Conservation (phyloP, 2,329 filamentous ascomycete genomes). For the Pestalotiopsis sp. region DNA sequence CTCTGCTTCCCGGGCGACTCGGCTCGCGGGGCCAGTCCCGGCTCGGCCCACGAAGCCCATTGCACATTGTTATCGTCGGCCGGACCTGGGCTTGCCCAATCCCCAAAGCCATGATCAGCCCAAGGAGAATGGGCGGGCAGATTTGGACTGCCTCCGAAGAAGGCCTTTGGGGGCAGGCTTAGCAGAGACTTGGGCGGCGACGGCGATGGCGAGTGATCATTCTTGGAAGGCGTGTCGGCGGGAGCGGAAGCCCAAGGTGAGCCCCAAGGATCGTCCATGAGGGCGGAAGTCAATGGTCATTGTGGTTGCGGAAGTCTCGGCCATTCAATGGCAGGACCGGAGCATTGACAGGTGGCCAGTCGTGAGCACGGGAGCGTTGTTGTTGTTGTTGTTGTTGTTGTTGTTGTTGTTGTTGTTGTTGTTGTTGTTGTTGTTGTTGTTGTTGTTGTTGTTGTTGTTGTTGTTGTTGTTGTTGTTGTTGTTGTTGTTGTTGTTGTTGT, state of each 20-base stretch:
- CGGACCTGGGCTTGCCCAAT: constrained; percentile 36
- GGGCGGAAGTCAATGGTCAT: constrained; percentile 28
- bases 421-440: too few relatives aligned
- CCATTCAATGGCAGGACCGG: constrained; percentile 1
- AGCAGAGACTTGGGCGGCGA: constrained; percentile 34
- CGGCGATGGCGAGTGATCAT: constrained; percentile 30
- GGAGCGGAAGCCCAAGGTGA: constrained; percentile 57
- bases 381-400: too few relatives aligned
- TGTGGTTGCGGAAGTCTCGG: constrained; percentile 18
- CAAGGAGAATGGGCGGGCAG: constrained; percentile 39
- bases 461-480: too few relatives aligned
- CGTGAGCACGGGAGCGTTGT: neutral
- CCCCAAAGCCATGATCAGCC: constrained; percentile 38
- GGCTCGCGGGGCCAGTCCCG: constrained; percentile 29
- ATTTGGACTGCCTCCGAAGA: constrained; percentile 35
- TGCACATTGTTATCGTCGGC: constrained; percentile 21
- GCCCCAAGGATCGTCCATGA: constrained; percentile 65
- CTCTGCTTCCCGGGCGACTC: constrained; percentile 34
- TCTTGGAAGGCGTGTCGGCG: constrained; percentile 30
- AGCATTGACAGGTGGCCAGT: neutral
- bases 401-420: too few relatives aligned
- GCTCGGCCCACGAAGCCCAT: constrained; percentile 33
- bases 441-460: too few relatives aligned
- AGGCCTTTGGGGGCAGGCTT: constrained; percentile 42
- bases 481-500: too few relatives aligned